These are phyloP conservation scores for Dendrothele bispora DNA, from an alignment of 768 basidiomycete genomes.

Conservation along the genomic window DNA sequence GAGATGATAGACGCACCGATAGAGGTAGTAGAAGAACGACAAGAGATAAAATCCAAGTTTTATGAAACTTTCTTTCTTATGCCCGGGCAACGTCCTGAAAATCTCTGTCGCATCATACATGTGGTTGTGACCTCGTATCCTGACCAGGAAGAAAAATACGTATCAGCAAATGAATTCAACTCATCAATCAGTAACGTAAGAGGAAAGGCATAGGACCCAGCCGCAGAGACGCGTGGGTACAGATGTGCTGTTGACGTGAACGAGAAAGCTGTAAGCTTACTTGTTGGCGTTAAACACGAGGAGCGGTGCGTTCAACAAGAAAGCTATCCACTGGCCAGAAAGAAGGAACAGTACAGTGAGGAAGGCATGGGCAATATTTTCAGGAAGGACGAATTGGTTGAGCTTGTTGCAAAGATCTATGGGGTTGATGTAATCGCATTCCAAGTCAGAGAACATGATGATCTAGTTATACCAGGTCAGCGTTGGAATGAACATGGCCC, in stretches of 20 bases:
- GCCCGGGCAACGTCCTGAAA: constrained; percentile 88
- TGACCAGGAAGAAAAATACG: constrained; percentile 26
- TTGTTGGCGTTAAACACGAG: constrained; percentile 93
- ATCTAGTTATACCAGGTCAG: constrained; percentile 55
- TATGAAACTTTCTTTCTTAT: constrained; percentile 96
- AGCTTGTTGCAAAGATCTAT: constrained; percentile 99
- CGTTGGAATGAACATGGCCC: neutral
- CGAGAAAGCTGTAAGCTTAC: constrained; percentile 53
- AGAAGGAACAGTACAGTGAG: constrained; percentile 90
- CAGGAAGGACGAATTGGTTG: constrained; percentile 96
- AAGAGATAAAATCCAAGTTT: constrained; percentile 93
- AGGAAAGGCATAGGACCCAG: neutral
- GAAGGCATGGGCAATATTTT: constrained; percentile 93
- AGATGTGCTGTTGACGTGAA: neutral
- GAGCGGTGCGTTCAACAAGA: constrained; percentile 87
- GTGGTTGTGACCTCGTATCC: constrained; percentile 90
- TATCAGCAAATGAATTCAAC: neutral
- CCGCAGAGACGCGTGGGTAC: neutral
- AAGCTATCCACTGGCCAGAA: constrained; percentile 92
- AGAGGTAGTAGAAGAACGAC: constrained; percentile 91
- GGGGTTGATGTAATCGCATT: constrained; percentile 99
- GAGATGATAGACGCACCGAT: constrained; percentile 57
- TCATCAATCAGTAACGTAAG: neutral
- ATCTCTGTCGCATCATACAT: constrained; percentile 99
- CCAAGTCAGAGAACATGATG: constrained; percentile 99